phyloP scores from a whole-genome alignment of 345 rosid genomes.

The Kandelia obovata region DNA sequence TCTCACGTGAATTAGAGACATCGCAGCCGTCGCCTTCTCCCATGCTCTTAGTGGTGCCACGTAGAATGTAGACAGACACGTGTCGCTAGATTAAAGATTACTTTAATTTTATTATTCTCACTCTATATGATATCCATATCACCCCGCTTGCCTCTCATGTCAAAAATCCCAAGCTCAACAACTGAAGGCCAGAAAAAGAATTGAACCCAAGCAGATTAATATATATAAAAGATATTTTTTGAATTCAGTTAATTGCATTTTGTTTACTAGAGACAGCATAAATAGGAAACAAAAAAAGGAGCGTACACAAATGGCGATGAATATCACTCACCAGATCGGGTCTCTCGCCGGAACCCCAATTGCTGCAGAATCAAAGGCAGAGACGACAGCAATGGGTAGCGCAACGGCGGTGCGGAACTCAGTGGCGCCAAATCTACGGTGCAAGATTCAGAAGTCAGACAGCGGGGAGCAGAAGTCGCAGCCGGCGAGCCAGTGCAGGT shows the following conservation, averaged over 20 bases:
- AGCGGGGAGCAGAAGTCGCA: slow-evolving; percentile 34
- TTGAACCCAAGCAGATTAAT: too few relatives aligned
- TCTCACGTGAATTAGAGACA: slow-evolving; percentile 25
- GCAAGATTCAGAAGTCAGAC: slow-evolving; percentile 31
- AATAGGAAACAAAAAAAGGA: too few relatives aligned
- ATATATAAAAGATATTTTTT: too few relatives aligned
- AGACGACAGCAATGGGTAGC: slow-evolving; percentile 39
- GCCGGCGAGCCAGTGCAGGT: slow-evolving; percentile 68
- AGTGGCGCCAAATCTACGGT: slow-evolving; percentile 29
- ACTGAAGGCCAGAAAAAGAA: not conserved
- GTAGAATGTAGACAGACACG: slow-evolving; percentile 11
- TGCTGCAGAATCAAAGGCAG: slow-evolving; percentile 32
- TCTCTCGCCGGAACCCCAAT: slow-evolving; percentile 57
- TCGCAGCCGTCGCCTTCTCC: slow-evolving; percentile 48
- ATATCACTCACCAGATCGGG: slow-evolving; percentile 62
- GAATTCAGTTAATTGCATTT: too few relatives aligned
- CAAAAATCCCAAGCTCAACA: not conserved
- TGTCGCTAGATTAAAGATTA: slow-evolving; percentile 20
- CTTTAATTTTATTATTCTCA: slow-evolving; percentile 33
- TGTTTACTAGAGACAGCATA: not conserved
- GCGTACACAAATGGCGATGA: slow-evolving; percentile 53
- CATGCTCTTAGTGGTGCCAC: slow-evolving; percentile 22
- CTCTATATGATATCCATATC: slow-evolving; percentile 23
- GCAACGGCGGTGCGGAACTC: slow-evolving; percentile 57
- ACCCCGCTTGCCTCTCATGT: not conserved